Conservation (phyloP, 257 asterid species). For the Vinca minor region DNA sequence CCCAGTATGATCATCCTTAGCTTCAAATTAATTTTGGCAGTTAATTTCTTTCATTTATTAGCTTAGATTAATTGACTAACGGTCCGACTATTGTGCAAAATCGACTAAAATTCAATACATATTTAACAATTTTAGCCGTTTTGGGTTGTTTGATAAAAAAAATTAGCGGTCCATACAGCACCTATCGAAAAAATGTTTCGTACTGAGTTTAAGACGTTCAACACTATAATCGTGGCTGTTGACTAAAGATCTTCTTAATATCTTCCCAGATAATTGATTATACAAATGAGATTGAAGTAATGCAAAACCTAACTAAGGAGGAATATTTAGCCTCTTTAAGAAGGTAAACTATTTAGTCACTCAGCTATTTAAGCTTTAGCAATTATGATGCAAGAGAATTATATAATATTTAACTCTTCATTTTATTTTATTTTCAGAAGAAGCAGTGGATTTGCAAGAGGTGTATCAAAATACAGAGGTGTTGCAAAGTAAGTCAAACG, state of each 20-base stretch:
- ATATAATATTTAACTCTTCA: neutral
- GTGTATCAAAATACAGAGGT: conserved; percentile 72
- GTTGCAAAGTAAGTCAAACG: conserved; percentile 51
- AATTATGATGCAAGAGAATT: too few relatives aligned
- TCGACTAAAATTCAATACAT: too few relatives aligned
- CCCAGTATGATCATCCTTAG: conserved; percentile 36
- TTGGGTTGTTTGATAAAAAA: too few relatives aligned
- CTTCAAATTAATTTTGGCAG: neutral
- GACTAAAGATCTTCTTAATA: neutral
- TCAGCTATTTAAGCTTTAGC: too few relatives aligned
- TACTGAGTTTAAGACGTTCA: too few relatives aligned
- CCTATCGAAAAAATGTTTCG: too few relatives aligned
- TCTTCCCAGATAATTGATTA: conserved; percentile 45
- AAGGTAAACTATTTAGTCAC: conserved; percentile 41
- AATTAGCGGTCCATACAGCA: too few relatives aligned
- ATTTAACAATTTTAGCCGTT: too few relatives aligned
- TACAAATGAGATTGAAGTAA: conserved; percentile 47
- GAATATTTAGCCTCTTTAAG: conserved; percentile 69
- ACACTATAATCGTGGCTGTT: too few relatives aligned
- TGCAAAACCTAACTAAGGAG: conserved; percentile 55
- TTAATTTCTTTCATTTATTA: neutral
- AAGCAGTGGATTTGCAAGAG: conserved; percentile 83
- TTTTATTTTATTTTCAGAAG: conserved; percentile 34
- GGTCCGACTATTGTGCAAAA: too few relatives aligned
- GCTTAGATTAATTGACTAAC: neutral